Conservation (phyloP, 768 basidiomycete species). For the Coprinellus aureogranulatus region DNA sequence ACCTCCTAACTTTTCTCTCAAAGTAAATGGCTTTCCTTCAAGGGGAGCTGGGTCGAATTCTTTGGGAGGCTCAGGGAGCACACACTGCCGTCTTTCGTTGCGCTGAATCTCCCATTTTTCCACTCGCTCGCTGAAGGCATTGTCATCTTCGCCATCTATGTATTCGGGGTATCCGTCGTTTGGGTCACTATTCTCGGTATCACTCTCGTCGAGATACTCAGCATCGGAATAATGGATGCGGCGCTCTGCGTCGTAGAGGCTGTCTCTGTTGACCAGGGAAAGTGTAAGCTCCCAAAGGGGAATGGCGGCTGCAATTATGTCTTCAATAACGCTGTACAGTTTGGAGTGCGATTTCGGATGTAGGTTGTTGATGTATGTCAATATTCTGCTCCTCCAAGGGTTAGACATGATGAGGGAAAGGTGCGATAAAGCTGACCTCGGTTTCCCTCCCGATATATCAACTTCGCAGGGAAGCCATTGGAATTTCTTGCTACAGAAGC, state of each 20-base stretch:
- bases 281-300: conserved; percentile 30
- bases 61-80: not conserved
- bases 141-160: not conserved
- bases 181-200: not conserved
- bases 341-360: conserved; percentile 24
- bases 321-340: conserved; percentile 26
- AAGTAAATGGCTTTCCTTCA: not conserved
- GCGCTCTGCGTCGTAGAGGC: not conserved
- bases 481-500: conserved; percentile 14
- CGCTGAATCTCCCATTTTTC: not conserved
- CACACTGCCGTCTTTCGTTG: not conserved
- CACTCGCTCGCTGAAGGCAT: not conserved
- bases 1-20: conserved; percentile 15
- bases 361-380: conserved; percentile 40
- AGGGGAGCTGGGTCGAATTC: not conserved
- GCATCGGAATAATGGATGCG: not conserved
- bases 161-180: not conserved
- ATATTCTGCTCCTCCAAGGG: conserved; percentile 13
- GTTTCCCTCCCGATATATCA: conserved; percentile 10
- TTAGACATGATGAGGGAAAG: too few species aligned
- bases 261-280: conserved; percentile 8
- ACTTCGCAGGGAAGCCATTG: conserved; percentile 23
- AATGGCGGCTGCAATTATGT: conserved; percentile 23
- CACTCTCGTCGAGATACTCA: not conserved
- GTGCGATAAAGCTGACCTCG: conserved; percentile 8